phyloP scores from a whole-genome alignment of 2,329 filamentous ascomycete species.

The Bipolaris sorokiniana region DNA sequence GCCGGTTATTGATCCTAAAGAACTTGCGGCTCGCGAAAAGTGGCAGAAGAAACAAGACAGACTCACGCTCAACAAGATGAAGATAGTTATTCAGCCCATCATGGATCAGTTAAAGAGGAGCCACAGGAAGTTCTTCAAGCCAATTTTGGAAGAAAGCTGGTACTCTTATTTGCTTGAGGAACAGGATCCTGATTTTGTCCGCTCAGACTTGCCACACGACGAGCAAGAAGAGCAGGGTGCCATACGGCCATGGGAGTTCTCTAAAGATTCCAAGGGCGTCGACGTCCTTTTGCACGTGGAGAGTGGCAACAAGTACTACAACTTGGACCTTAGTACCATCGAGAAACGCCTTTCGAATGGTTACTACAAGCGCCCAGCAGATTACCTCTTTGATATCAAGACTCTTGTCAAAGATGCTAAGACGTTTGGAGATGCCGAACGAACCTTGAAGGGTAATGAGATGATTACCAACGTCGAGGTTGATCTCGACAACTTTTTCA shows the following conservation, averaged over 20 bases:
- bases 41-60: conserved; percentile 82
- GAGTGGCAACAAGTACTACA: conserved; percentile 89
- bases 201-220: conserved; percentile 64
- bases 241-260: conserved; percentile 77
- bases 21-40: conserved; percentile 81
- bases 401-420: conserved; percentile 84
- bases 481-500: conserved; percentile 74
- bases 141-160: conserved; percentile 71
- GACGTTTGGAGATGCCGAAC: conserved; percentile 79
- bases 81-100: conserved; percentile 87
- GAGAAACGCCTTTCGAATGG: conserved; percentile 97
- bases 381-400: conserved; percentile 88
- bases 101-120: conserved; percentile 96
- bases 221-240: conserved; percentile 60
- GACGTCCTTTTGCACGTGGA: conserved; percentile 76
- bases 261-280: conserved; percentile 78
- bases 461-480: conserved; percentile 92
- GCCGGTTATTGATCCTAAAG: conserved; percentile 59
- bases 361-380: conserved; percentile 88
- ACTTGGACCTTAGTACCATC: conserved; percentile 88
- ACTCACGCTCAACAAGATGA: conserved; percentile 82
- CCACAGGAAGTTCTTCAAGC: conserved; percentile 85
- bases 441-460: conserved; percentile 86
- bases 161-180: conserved; percentile 87
- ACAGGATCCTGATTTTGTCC: conserved; percentile 70